A percentile compares a stretch with the other conserved stretches of the same genome.
Conservation (phyloP, 352 stramenopile genomes). For the Phytopythium oedochilum region DNA sequence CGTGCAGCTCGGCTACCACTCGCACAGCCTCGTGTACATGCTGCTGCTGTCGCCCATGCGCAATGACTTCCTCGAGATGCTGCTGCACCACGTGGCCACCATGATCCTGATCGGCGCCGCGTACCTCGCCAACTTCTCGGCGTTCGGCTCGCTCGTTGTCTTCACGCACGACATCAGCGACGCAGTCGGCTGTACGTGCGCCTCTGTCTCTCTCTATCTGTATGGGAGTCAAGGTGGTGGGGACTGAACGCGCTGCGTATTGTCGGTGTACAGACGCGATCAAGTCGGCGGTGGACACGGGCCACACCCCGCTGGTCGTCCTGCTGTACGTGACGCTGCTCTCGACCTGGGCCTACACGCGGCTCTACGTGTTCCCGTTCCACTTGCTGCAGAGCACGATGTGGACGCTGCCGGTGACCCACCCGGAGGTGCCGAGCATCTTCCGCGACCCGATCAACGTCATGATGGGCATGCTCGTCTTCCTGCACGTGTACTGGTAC, state of each 20-base stretch:
- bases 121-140: constrained; percentile 43
- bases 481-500: constrained; percentile 49
- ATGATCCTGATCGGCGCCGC: constrained; percentile 47
- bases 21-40: constrained; percentile 52
- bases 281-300: constrained; percentile 59
- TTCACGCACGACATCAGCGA: constrained; percentile 54
- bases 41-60: constrained; percentile 47
- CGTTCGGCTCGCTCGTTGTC: constrained; percentile 35
- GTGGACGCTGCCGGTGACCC: constrained; percentile 12
- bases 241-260: no score
- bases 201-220: neutral
- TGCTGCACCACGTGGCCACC: constrained; percentile 47
- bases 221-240: neutral
- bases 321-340: constrained; percentile 31
- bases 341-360: constrained; percentile 35
- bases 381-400: constrained; percentile 26
- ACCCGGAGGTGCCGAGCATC: constrained; percentile 16
- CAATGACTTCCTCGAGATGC: constrained; percentile 59
- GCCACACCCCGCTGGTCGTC: constrained; percentile 20
- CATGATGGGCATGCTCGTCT: constrained; percentile 34
- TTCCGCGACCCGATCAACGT: constrained; percentile 28
- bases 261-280: constrained; percentile 40
- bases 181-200: constrained; percentile 42
- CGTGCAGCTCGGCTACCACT: constrained; percentile 53
- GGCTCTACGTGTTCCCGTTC: constrained; percentile 37